Conservation (phyloP, 495 filamentous ascomycete species). For the Pyrenula aspistea region DNA sequence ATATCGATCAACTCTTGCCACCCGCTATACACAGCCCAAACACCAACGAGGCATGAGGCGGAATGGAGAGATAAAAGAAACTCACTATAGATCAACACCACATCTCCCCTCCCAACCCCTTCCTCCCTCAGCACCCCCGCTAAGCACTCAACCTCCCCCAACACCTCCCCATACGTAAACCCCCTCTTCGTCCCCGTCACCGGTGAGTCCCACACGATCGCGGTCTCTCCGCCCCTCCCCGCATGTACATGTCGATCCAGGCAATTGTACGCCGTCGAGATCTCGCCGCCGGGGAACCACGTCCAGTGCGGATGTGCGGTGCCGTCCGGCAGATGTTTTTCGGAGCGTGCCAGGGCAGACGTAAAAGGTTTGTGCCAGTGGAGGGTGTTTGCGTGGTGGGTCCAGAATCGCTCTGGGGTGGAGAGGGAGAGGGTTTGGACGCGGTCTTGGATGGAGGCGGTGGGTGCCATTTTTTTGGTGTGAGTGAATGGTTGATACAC, state of each 20-base stretch:
- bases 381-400: conserved; percentile 56
- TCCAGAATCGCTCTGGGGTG: conserved; percentile 65
- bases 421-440: conserved; percentile 26
- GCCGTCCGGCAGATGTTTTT: conserved; percentile 36
- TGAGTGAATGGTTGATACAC: no score
- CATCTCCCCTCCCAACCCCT: conserved; percentile 75
- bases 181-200: conserved; percentile 64
- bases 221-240: conserved; percentile 57
- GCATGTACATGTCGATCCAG: conserved; percentile 74
- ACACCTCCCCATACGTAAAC: conserved; percentile 60
- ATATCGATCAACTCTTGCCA: no score
- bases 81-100: conserved; percentile 87
- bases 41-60: neutral
- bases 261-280: conserved; percentile 85
- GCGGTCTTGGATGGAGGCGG: conserved; percentile 17
- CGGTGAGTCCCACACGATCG: conserved; percentile 81
- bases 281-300: conserved; percentile 83
- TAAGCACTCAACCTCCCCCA: conserved; percentile 72
- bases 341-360: conserved; percentile 22
- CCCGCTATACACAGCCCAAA: no score
- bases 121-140: conserved; percentile 76
- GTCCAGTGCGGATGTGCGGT: conserved; percentile 51
- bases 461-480: neutral
- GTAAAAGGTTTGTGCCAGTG: conserved; percentile 66
- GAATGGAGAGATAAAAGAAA: neutral